Evolutionary conservation across 768 basidiomycete species (phyloP), one percentile per base, ranked within the genome.

Genomic region (Tylopilus rubrobrunneus): DNA sequence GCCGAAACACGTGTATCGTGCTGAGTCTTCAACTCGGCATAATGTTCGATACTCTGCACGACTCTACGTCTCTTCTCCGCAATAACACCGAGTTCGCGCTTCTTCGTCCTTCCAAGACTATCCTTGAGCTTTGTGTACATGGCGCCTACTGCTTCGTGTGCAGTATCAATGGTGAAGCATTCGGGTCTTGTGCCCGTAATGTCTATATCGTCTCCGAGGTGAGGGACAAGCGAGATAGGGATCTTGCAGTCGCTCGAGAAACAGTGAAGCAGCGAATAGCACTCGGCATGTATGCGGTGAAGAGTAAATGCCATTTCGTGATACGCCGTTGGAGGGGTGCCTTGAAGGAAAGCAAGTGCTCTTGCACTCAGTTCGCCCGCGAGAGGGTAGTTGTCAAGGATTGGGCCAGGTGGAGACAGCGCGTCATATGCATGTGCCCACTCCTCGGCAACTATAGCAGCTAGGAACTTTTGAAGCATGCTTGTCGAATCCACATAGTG

Each of bases 181-280:
- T 80, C 83, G 1, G 76, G 60, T 57, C 78, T 81, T 7, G 79
- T 78, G 23, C 85, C 83, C 14, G 84, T 80, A 49, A 89, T 81
- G 66, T 92, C 90, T 52, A 93, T 83, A 58, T 87, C 87, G 43
- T 72, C 78, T 21, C 89, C 88, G 7, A 98, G 76, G 50, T 77
- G 75, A 0, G 95, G 95, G 45, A 98, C 87, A 19, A 86, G 81
- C 7, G 85, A 82, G 56, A 82, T 76, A 0, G 90, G 83, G 12
- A 98, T 76, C 69, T 94, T 96, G 76, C 88, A 94, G 56, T 96
- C 92, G n/a, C 78, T 75, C 3, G 79, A 76, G 71, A 98, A 97
- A 29, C 87, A 82, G 52, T 84, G 83, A n/a, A 97, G 79, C 28
- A 98, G 81, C 4, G 83, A 77, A 62, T 80, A 78, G 61, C 89